These are phyloP conservation scores for Eucalyptus brandiana DNA, from an alignment of 345 rosid species.

Conservation along the genomic window DNA sequence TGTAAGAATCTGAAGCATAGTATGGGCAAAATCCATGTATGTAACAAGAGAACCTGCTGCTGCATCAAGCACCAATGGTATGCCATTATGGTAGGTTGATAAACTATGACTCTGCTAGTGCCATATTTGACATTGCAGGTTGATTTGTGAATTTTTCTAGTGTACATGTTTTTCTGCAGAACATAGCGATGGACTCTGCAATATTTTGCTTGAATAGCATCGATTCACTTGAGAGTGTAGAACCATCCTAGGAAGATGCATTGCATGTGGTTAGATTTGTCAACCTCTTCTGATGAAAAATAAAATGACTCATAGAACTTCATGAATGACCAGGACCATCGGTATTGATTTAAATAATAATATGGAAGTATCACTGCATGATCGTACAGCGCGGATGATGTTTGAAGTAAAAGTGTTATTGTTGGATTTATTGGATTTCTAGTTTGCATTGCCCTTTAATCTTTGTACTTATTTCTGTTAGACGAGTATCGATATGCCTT, in stretches of 20 bases:
- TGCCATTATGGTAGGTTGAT: background rate
- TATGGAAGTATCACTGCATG: background rate
- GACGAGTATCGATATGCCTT: background rate
- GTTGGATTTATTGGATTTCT: background rate
- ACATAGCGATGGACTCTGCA: background rate
- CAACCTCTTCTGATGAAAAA: background rate
- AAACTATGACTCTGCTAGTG: background rate
- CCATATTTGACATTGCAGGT: background rate
- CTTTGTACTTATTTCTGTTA: background rate
- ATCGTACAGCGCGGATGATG: background rate
- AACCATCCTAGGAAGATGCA: background rate
- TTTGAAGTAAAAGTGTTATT: background rate
- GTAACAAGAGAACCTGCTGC: background rate
- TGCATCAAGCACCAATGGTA: background rate
- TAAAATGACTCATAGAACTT: background rate
- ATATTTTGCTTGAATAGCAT: background rate
- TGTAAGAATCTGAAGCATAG: constrained; percentile 8
- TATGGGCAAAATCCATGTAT: background rate
- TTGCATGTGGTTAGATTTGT: background rate
- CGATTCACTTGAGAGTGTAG: background rate
- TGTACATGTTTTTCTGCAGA: background rate
- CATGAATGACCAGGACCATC: background rate
- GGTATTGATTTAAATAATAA: background rate
- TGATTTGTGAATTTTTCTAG: background rate
- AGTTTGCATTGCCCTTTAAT: background rate